Evolutionary conservation across 352 stramenopile species (phyloP), one percentile per base, ranked within the genome.

Genomic region (Pythium phragmiticola): DNA sequence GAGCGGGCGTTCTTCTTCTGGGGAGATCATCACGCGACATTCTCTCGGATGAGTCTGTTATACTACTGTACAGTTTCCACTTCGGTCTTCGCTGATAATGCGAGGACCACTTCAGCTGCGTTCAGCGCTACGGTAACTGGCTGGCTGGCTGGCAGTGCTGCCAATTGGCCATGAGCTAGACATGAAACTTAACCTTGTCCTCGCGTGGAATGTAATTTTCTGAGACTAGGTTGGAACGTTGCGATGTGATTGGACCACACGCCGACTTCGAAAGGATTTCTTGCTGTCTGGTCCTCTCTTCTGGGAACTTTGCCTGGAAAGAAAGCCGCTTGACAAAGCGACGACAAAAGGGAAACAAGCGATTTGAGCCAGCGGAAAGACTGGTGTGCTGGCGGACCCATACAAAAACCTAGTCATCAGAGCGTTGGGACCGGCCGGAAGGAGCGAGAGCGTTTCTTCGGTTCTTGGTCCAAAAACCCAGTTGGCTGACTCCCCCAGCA

Each of bases 271-370:
- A 12, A 34, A 36, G 19, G 53, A 65, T 62, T 45, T 65, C 51
- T 70, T 62, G 16, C 21, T 12, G 9, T 57, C 41, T 58, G 33
- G 46, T 45, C 28, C 46, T 53, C 41, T 55, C 65, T 72, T 72
- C 65, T 49, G 37, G 65, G 65, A 72, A 72, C 26, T 60, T 66
- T 72, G 65, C 52, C 41, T 47, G 54, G 54, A 72, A 67, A 62
- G 49, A 66, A 72, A 72, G 64, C 53, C 57, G 61, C 16, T 50
- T 37, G 41, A 64, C 63, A 63, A 70, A 65, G 51, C 57, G 34
- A 70, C 63, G 50, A 70, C 52, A 45, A 49, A 33, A 21, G 28
- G 19, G 33, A 37, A 37, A 9, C 33, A 37, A 37, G 33, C 33
- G 21, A 21, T 21, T 9, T 9, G 9, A 37, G 34, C 36, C 23